phyloP scores from a whole-genome alignment of 805 yeast species.

The Pichia manshurica region DNA sequence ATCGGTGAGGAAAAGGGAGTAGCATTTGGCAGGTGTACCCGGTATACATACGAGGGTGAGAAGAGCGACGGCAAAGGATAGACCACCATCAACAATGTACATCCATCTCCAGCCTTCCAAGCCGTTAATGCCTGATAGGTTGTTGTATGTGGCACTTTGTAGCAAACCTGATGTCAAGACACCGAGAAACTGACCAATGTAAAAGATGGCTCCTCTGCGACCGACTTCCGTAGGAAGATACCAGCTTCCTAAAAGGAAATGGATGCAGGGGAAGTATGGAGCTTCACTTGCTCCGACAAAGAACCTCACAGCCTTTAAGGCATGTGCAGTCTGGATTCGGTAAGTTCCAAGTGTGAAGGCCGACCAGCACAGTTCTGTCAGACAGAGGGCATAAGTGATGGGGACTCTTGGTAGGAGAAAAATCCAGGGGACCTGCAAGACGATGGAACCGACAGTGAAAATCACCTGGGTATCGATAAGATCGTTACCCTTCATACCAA shows the following conservation, averaged over 20 bases:
- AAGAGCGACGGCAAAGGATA: conserved; percentile 23
- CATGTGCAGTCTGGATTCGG: conserved; percentile 42
- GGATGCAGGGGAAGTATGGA: conserved; percentile 58
- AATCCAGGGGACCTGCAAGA: conserved; percentile 60
- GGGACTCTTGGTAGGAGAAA: conserved; percentile 52
- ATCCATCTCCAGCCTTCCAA: conserved; percentile 51
- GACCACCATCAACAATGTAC: conserved; percentile 47
- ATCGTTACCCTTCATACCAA: conserved; percentile 58
- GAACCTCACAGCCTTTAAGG: conserved; percentile 58
- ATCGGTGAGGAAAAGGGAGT: conserved; percentile 47
- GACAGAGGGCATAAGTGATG: conserved; percentile 46
- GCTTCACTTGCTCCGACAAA: conserved; percentile 67
- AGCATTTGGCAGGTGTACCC: conserved; percentile 58
- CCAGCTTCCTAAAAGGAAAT: conserved; percentile 54
- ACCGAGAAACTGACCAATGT: conserved; percentile 59
- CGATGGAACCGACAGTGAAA: conserved; percentile 52
- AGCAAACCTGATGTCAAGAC: conserved; percentile 52
- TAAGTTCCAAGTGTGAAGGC: conserved; percentile 54
- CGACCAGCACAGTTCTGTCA: conserved; percentile 63
- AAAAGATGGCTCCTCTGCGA: conserved; percentile 58
- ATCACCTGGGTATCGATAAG: conserved; percentile 53
- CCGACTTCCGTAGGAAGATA: conserved; percentile 51
- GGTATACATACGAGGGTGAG: conserved; percentile 39
- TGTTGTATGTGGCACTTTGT: conserved; percentile 35
- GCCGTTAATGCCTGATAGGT: conserved; percentile 24